Evolutionary conservation across 306 rosid species (phyloP).

Genomic region (Gastrolobium bilobum): DNA sequence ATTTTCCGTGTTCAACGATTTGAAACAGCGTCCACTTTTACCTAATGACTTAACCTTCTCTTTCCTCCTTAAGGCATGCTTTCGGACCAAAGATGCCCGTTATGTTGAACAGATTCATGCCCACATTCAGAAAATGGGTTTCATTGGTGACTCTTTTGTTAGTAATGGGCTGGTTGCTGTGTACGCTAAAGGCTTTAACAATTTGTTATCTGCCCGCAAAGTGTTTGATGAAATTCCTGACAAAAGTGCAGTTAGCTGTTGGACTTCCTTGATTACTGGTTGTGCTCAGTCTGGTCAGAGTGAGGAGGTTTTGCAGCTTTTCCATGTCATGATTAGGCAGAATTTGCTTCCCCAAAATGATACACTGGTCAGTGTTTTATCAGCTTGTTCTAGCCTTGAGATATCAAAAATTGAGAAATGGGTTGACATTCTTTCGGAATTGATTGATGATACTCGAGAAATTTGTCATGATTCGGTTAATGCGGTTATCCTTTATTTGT

Average conservation of each 20-base stretch:
- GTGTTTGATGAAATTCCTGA: conserved; percentile 74
- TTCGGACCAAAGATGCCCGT: conserved; percentile 41
- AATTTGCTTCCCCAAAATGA: conserved; percentile 60
- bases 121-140: conserved; percentile 59
- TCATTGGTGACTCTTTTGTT: conserved; percentile 52
- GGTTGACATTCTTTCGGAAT: conserved; percentile 48
- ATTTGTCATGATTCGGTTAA: conserved; percentile 49
- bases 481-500: conserved; percentile 58
- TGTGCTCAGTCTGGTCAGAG: conserved; percentile 56
- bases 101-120: conserved; percentile 61
- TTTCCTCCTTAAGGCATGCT: conserved; percentile 65
- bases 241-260: conserved; percentile 49
- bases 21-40: conserved; percentile 50
- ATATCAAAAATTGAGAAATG: conserved; percentile 59
- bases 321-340: conserved; percentile 56
- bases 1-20: conserved; percentile 52
- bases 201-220: conserved; percentile 55
- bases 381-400: conserved; percentile 69
- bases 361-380: conserved; percentile 66
- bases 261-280: conserved; percentile 68
- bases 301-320: conserved; percentile 61
- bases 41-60: conserved; percentile 73
- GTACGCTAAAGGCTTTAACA: conserved; percentile 55
- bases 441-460: conserved; percentile 28
- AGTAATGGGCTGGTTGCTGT: conserved; percentile 56